Evolutionary conservation across 2,329 filamentous ascomycete genomes (phyloP), one percentile per base, ranked within the genome.

Genomic region (Arthroderma uncinatum): DNA sequence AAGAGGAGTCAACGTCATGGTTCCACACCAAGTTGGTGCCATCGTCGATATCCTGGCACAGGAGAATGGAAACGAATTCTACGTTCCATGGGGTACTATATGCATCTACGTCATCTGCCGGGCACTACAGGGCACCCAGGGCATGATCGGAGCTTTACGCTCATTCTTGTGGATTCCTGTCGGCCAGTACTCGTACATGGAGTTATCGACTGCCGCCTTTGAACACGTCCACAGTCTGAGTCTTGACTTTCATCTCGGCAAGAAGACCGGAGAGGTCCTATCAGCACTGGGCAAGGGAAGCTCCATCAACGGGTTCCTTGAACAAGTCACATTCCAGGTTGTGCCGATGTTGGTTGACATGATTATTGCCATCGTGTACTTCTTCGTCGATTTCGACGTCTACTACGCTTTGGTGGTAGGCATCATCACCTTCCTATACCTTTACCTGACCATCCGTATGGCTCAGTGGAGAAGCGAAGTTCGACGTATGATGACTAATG

Each of bases 191-290:
- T 95, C 92, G 0, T 98, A 96, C 73, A 86, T 89, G 67, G 89
- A 93, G 62, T 79, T 98, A 58, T 95, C 91, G 4, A 93, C 93
- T 1, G 91, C 93, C 14, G 89, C 92, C 9, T 98, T 98, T 68
- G 92, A 97, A 73, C 93, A 98, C 70, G 93, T 98, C 21, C 93
- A 98, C 71, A 86, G 86, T 54, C 82, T 98, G 34, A 96, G 91
- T 70, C 79, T 97, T 62, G 93, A 97, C 70, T 98, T 98, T 67
- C 93, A 98, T 68, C 81, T 97, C 2, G 90, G 89, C 55, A 98
- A 98, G 74, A 89, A 92, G 67, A 98, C 93, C 0, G 93, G 93
- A 61, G 93, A 98, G 72, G 90, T 98, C 8, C 77, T 97, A 14
- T 97, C 92, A 12, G 93, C 93, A 0, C 79, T 98, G 62, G 95